Percentiles rank a stretch among this genome's conserved stretches.
Evolutionary conservation across 345 rosid genomes (phyloP).

Genomic region (Limnanthes douglasii): DNA sequence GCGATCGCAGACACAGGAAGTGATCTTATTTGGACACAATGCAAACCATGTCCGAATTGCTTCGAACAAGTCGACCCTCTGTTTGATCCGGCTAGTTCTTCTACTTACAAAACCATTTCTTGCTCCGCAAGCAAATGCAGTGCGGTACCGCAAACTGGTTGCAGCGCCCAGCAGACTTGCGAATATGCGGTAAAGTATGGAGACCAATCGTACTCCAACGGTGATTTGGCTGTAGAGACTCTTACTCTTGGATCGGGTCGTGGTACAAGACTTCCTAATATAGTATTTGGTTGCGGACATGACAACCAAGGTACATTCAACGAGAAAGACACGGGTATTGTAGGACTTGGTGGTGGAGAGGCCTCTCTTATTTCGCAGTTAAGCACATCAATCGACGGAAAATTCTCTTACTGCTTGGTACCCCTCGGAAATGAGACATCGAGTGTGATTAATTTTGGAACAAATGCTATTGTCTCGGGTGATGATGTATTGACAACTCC

Average conservation of each 20-base stretch:
- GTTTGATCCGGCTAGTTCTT: slow-evolving; percentile 36
- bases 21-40: slow-evolving; percentile 50
- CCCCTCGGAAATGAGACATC: slow-evolving; percentile 16
- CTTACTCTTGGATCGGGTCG: slow-evolving; percentile 22
- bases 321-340: slow-evolving; percentile 26
- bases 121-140: slow-evolving; percentile 26
- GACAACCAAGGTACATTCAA: slow-evolving; percentile 25
- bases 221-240: slow-evolving; percentile 31
- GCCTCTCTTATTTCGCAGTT: slow-evolving; percentile 36
- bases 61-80: slow-evolving; percentile 26
- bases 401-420: slow-evolving; percentile 53
- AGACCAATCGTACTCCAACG: slow-evolving; percentile 19
- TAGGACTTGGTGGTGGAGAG: slow-evolving; percentile 46
- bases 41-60: slow-evolving; percentile 41
- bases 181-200: slow-evolving; percentile 20
- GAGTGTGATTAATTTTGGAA: slow-evolving; percentile 41
- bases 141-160: slow-evolving; percentile 4
- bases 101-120: slow-evolving; percentile 13
- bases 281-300: slow-evolving; percentile 38
- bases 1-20: slow-evolving; percentile 52
- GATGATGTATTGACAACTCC: slow-evolving; percentile 27
- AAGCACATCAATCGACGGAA: slow-evolving; percentile 19
- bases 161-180: slow-evolving; percentile 8
- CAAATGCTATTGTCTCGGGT: slow-evolving; percentile 25
- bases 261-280: slow-evolving; percentile 20